Percentiles rank a stretch among this genome's conserved stretches.
phyloP scores from a whole-genome alignment of 805 yeast species.

The Candida insectorum region DNA sequence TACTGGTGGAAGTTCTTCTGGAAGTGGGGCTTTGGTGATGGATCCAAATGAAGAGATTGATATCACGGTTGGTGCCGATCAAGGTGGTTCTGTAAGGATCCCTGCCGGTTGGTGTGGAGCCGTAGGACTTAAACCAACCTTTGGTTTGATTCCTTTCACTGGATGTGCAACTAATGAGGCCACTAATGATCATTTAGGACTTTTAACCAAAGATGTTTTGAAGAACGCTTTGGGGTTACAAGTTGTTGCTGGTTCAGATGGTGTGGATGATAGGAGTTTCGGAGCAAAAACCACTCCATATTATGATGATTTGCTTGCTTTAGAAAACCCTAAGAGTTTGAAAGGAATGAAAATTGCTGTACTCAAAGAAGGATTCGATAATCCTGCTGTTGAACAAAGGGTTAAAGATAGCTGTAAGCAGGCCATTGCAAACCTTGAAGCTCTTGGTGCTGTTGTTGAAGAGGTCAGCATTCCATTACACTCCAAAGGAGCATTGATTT shows the following conservation, averaged over 20 bases:
- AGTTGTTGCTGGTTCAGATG: conserved; percentile 34
- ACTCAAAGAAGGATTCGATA: conserved; percentile 31
- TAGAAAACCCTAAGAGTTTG: conserved; percentile 14
- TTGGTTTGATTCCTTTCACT: conserved; percentile 27
- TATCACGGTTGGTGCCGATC: conserved; percentile 10
- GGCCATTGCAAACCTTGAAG: conserved; percentile 24
- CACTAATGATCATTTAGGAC: conserved; percentile 35
- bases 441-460: conserved; percentile 28
- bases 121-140: conserved; percentile 13
- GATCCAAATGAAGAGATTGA: conserved; percentile 8
- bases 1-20: conserved; percentile 12
- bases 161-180: conserved; percentile 33
- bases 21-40: conserved; percentile 10
- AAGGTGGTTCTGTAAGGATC: conserved; percentile 11
- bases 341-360: conserved; percentile 30
- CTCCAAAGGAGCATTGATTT: conserved; percentile 31
- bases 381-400: conserved; percentile 25
- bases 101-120: conserved; percentile 13
- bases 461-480: conserved; percentile 35
- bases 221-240: conserved; percentile 28
- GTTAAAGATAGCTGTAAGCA: conserved; percentile 21
- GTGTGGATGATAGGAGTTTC: conserved; percentile 28
- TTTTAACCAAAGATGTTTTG: conserved; percentile 33
- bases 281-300: conserved; percentile 19
- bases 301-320: conserved; percentile 12